phyloP scores from a whole-genome alignment of 768 basidiomycete genomes.

The Suillus decipiens region DNA sequence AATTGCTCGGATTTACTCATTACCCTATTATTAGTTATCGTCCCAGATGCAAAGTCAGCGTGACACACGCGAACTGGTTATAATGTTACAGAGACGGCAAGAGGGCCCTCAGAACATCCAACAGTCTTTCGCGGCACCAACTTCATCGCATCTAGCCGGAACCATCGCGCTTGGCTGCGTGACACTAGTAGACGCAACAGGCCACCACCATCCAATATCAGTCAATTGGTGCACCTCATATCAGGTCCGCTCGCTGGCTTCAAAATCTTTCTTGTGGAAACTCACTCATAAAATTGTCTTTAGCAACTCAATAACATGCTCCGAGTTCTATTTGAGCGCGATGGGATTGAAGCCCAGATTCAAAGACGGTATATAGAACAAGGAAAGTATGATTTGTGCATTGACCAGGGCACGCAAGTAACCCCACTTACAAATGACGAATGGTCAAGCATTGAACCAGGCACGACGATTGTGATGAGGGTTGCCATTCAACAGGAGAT shows the following conservation, averaged over 20 bases:
- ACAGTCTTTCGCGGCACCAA: neutral
- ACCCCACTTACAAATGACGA: constrained; percentile 24
- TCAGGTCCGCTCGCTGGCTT: constrained; percentile 16
- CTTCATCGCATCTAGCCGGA: no score
- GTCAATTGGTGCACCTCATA: constrained; percentile 29
- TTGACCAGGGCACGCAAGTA: constrained; percentile 26
- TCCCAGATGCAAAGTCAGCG: neutral
- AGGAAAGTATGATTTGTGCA: constrained; percentile 26
- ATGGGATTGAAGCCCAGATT: constrained; percentile 19
- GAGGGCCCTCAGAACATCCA: constrained; percentile 8
- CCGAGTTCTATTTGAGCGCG: constrained; percentile 17
- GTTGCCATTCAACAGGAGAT: constrained; percentile 21
- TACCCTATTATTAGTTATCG: neutral
- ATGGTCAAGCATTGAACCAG: constrained; percentile 28
- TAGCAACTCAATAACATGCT: constrained; percentile 29
- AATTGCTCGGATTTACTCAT: no score
- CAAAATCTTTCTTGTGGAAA: neutral
- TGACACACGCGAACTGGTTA: neutral
- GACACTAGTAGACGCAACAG: constrained; percentile 4
- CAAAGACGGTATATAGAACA: constrained; percentile 24
- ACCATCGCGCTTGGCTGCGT: neutral
- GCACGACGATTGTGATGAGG: constrained; percentile 28
- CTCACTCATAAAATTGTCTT: neutral
- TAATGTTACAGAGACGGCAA: neutral
- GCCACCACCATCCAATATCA: constrained; percentile 22